phyloP scores from a whole-genome alignment of 495 filamentous ascomycete species.

The Glutinoglossum americanum region DNA sequence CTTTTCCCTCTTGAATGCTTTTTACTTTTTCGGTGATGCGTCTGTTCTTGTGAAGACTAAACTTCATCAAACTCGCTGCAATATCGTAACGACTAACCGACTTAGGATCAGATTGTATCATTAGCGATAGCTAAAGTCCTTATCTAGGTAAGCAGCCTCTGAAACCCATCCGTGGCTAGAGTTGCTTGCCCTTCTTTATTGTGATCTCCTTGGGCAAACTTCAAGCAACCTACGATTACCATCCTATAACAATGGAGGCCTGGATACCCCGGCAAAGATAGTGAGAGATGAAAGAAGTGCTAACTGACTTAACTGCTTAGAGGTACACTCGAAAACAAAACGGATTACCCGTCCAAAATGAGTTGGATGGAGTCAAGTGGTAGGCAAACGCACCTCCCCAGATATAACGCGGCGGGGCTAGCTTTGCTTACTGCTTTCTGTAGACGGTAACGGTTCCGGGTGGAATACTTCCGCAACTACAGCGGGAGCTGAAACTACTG shows the following conservation, averaged over 20 bases:
- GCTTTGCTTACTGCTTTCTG: not conserved
- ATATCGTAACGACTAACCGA: not conserved
- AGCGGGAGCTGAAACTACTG: not conserved
- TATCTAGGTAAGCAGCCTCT: not conserved
- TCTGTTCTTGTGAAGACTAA: not conserved
- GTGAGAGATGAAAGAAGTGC: not conserved
- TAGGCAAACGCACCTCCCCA: slow-evolving; percentile 7
- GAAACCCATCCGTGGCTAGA: not conserved
- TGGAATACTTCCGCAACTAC: slow-evolving; percentile 4
- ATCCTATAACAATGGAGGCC: too few species aligned
- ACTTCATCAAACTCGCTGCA: not conserved
- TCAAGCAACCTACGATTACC: too few species aligned
- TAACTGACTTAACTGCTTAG: not conserved
- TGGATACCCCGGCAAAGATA: too few species aligned
- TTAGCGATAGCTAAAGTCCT: not conserved
- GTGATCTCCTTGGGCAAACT: too few species aligned
- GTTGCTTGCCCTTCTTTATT: too few species aligned
- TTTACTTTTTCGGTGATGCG: not conserved
- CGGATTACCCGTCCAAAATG: not conserved
- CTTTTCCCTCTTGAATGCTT: not conserved
- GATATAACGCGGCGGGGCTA: slow-evolving; percentile 9
- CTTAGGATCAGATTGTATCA: not conserved
- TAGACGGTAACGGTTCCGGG: not conserved
- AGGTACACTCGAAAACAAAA: not conserved
- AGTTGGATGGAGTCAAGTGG: not conserved